phyloP scores from a whole-genome alignment of 2,329 filamentous ascomycete genomes.

The Raffaelea albimanens region DNA sequence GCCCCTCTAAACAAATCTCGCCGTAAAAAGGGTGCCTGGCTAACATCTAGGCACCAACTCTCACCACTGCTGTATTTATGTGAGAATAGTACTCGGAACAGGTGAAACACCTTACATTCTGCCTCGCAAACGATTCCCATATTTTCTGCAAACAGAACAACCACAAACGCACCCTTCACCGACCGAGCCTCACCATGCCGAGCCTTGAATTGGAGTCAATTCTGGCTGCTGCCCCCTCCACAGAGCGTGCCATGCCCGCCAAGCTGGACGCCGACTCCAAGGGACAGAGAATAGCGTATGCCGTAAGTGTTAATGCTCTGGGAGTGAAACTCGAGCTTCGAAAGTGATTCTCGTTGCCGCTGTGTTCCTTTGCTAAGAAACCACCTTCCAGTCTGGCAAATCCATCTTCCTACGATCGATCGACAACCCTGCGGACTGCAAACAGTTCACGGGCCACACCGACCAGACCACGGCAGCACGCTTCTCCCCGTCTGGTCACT shows the following conservation, averaged over 20 bases:
- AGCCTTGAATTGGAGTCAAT: slow-evolving; percentile 55
- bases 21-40: too few relatives aligned
- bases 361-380: not conserved
- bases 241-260: slow-evolving; percentile 76
- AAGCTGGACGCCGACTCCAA: slow-evolving; percentile 81
- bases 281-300: slow-evolving; percentile 86
- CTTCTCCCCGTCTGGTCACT: slow-evolving; percentile 90
- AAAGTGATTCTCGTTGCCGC: not conserved
- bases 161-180: not conserved
- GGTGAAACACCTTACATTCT: too few relatives aligned
- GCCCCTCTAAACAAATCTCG: slow-evolving; percentile 9
- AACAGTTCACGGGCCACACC: slow-evolving; percentile 90
- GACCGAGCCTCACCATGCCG: slow-evolving; percentile 11
- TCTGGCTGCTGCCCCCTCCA: slow-evolving; percentile 76
- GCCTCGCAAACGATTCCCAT: too few relatives aligned
- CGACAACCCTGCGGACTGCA: slow-evolving; percentile 73
- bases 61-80: too few relatives aligned
- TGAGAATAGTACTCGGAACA: too few relatives aligned
- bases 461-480: slow-evolving; percentile 82
- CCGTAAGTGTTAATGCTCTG: slow-evolving; percentile 61
- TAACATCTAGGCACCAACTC: too few relatives aligned
- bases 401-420: slow-evolving; percentile 94
- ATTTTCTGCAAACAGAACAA: not conserved
- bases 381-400: slow-evolving; percentile 65
- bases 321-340: too few relatives aligned